Evolutionary conservation across 139 green algal genomes (phyloP).

Genomic region (Nannochloris sp.): DNA sequence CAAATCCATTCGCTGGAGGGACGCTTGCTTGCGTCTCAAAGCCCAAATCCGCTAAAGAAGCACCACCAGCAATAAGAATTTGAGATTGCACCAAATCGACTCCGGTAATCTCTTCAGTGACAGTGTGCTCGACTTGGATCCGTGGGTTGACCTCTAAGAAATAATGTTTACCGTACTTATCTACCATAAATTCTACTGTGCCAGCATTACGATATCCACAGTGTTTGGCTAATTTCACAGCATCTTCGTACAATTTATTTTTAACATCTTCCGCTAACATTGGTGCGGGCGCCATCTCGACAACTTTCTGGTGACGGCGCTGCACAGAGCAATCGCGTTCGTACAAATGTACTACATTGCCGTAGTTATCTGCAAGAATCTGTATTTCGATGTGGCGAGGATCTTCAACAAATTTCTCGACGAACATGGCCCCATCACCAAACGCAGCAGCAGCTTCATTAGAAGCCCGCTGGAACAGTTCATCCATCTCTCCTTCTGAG

Average conservation of each 20-base stretch:
- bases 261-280: constrained; percentile 41
- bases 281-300: constrained; percentile 80
- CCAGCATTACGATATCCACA: constrained; percentile 78
- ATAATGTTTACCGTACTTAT: constrained; percentile 82
- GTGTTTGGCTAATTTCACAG: constrained; percentile 66
- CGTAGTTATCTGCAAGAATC: constrained; percentile 88
- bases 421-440: constrained; percentile 92
- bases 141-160: constrained; percentile 98
- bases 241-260: constrained; percentile 53
- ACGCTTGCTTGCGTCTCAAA: constrained; percentile 56
- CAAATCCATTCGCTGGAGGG: constrained; percentile 60
- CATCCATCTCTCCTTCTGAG: constrained; percentile 61
- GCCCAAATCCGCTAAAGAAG: constrained; percentile 66
- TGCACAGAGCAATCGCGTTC: constrained; percentile 97
- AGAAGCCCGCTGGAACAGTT: constrained; percentile 65
- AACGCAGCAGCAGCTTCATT: constrained; percentile 81
- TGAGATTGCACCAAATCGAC: constrained; percentile 90
- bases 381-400: constrained; percentile 76
- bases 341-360: constrained; percentile 92
- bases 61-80: constrained; percentile 81
- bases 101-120: constrained; percentile 94
- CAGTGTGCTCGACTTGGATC: constrained; percentile 95
- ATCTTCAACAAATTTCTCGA: constrained; percentile 91
- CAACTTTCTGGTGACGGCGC: constrained; percentile 95
- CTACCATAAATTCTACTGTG: constrained; percentile 99